Percentiles rank a stretch among this genome's conserved stretches.
phyloP scores from a whole-genome alignment of 139 green algal species.

The Coelastrella sp. region DNA sequence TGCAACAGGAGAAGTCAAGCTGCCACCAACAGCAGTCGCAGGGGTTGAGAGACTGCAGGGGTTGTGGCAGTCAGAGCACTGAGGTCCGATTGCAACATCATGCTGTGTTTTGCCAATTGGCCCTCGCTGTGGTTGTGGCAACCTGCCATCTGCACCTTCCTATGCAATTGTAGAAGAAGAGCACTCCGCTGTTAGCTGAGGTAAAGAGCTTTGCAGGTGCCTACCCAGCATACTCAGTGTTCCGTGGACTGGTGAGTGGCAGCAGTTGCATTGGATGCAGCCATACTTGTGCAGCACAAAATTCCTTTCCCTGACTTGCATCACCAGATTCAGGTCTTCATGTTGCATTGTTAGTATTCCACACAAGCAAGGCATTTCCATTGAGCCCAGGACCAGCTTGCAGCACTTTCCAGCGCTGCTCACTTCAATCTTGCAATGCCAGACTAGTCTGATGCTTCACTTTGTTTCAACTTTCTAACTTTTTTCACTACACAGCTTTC shows the following conservation, averaged over 20 bases:
- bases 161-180: conserved; percentile 61
- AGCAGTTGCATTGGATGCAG: background rate
- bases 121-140: too few relatives aligned
- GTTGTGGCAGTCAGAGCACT: too few relatives aligned
- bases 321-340: too few relatives aligned
- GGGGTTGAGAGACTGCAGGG: too few relatives aligned
- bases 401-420: too few relatives aligned
- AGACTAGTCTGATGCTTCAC: background rate
- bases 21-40: too few relatives aligned
- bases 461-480: background rate
- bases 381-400: background rate
- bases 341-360: background rate
- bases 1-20: too few relatives aligned
- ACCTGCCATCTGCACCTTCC: background rate
- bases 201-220: conserved; percentile 53
- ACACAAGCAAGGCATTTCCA: background rate
- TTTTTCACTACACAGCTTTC: background rate
- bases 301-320: too few relatives aligned
- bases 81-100: too few relatives aligned
- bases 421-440: too few relatives aligned
- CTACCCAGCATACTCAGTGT: conserved; percentile 59
- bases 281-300: too few relatives aligned
- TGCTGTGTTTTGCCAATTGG: too few relatives aligned
- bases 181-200: conserved; percentile 63
- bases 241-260: conserved; percentile 75